Evolutionary conservation across 2,329 filamentous ascomycete species (phyloP), one percentile per base, ranked within the genome.

Genomic region (Penicillium psychrosexuale): DNA sequence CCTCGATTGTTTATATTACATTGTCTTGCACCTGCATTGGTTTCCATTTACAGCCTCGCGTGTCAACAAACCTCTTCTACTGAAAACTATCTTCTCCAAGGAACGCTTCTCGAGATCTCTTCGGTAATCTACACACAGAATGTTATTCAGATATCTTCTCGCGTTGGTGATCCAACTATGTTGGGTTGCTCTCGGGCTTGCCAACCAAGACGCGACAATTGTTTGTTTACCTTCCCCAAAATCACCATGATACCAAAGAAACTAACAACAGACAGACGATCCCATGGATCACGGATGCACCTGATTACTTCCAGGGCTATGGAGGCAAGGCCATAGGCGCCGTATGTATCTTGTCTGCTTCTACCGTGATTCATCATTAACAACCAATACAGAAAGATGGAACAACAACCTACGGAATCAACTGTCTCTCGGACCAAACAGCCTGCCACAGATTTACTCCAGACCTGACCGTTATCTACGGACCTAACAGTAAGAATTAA

Each of bases 231-330:
- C 39, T 33, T 8, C 24, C 31, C 28, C 27, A n/a, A 33, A 15
- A 12, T 1, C 8, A 22, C 1, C 7, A 31, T 19, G n/a, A n/a
- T 7, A 15, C 5, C 4, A 2, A 8, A 6, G 5, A 30, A 17
- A 3, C 24, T 49, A 24, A 43, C 17, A 24, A n/a, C 15, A 33
- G 5, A 38, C 12, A 54, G 52, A 51, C 52, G 0, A 51, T 54
- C 8, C 52, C 52, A n/a, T 54, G 47, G 46, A 47, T 54, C 3
- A 43, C 46, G 7, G 33, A 50, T n/a, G 52, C 31, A 1, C 52
- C 52, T 2, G 52, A 51, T 37, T 54, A 51, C 46, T 51, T 54
- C 47, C 19, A 54, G 12, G 52, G 52, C 15, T 54, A 54, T 45
- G 52, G 52, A 3, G 52, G 11, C 19, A 44, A 51, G 40, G 47